Base-by-base conservation (phyloP, 2,329 filamentous ascomycete genomes). In the Plenodomus tracheiphilus region DNA sequence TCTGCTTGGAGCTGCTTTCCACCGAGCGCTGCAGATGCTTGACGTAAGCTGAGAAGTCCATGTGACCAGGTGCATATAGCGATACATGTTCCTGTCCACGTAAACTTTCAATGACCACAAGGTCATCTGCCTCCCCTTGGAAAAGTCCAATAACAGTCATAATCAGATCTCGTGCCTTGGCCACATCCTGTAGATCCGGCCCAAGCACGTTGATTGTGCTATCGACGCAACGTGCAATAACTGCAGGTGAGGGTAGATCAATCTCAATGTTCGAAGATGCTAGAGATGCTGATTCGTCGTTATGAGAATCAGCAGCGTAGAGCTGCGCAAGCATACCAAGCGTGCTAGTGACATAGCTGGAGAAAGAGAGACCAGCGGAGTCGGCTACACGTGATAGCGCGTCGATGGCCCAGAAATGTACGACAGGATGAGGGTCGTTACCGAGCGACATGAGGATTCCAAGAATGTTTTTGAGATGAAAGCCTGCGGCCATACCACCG, bases 401-500 rank as follows among this genome's bases (percentile, higher is more conserved):
- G 68, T 97, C 91, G 38, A 99, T 78, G 2, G 95, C 93, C 91
- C 92, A 97, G 68, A 93, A 96, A 72, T 99, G 94, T 8, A 99
- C 94, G 0, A 89, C 86, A 0, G 94, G 92, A 69, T 99, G 94
- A 17, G 93, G 90, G 66, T 99, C 94, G 61, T 92, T 96, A 70
- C 91, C 93, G 9, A 99, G 81, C 7, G 94, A 97, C 88, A 97
- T 96, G n/a, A 99, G 77, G 34, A 99, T 95, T 16, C 93, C 89
- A n/a, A 97, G 82, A 41, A 99, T 97, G 1, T 91, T 97, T 76
- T 97, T 97, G 42, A 99, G 80, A 69, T 99, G 94, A 62, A 94
- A 91, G 3, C 92, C 91, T 46, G 94, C 94, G 44, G 94, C 94
- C 92, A 99, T 97, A 47, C 94, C 93, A 48, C 94, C 95, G 28